Conservation (phyloP, 768 basidiomycete genomes). For the Serendipita sp. region DNA sequence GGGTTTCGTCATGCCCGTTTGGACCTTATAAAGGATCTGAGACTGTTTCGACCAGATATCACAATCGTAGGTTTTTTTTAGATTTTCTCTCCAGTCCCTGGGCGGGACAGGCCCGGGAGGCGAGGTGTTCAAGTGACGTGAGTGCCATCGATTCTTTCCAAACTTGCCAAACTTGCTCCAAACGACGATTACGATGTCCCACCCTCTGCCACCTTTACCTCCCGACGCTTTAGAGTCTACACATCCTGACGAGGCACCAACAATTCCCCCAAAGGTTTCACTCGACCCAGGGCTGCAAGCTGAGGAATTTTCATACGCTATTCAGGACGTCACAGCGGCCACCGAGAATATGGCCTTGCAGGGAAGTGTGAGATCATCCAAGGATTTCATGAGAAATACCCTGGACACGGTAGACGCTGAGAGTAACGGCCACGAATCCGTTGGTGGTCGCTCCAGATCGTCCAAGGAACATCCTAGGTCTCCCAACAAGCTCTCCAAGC, state of each 20-base stretch:
- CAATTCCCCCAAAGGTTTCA: neutral
- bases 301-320: neutral
- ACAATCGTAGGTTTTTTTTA: too few relatives aligned
- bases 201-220: neutral
- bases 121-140: too few relatives aligned
- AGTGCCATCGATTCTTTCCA: too few relatives aligned
- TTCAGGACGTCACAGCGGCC: neutral
- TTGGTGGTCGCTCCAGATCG: conserved; percentile 1
- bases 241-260: neutral
- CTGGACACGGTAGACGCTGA: neutral
- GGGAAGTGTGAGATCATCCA: neutral
- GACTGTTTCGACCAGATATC: too few relatives aligned
- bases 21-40: too few relatives aligned
- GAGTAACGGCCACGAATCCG: conserved; percentile 1
- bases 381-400: neutral
- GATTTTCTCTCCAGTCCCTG: too few relatives aligned
- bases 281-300: neutral
- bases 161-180: too few relatives aligned
- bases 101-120: too few relatives aligned
- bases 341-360: neutral
- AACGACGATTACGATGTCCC: neutral
- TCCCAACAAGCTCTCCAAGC: neutral
- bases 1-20: too few relatives aligned
- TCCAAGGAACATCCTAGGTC: neutral
- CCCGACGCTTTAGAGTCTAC: neutral